Conservation (phyloP, 2,329 filamentous ascomycete species). For the Ophiostoma triangulosporum region DNA sequence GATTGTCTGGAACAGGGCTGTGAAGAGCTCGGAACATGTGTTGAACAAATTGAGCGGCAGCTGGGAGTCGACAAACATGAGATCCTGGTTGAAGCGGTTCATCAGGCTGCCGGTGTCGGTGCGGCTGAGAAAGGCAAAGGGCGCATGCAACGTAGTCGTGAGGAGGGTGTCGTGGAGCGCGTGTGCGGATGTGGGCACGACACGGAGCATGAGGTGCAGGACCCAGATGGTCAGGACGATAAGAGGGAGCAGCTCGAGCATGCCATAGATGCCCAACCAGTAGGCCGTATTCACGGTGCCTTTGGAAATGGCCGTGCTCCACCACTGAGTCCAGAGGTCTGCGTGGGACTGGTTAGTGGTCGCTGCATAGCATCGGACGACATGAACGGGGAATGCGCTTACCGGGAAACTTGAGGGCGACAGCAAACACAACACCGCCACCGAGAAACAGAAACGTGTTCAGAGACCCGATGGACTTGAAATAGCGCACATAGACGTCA, state of each 20-base stretch:
- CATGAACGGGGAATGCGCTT: not conserved
- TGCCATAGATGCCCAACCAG: conserved; percentile 2
- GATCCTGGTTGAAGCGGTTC: conserved; percentile 6
- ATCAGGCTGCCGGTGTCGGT: conserved; percentile 1
- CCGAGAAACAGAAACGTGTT: not conserved
- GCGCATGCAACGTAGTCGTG: not conserved
- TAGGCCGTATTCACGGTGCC: not conserved
- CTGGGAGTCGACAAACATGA: conserved; percentile 5
- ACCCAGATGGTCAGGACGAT: conserved; percentile 1
- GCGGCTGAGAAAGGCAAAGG: conserved; percentile 1
- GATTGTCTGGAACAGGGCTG: not conserved
- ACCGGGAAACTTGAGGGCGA: no score
- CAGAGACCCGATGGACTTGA: not conserved
- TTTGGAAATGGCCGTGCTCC: not conserved
- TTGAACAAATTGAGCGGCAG: conserved; percentile 4
- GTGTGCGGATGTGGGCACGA: not conserved
- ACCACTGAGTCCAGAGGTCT: conserved; percentile 4
- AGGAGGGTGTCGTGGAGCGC: not conserved
- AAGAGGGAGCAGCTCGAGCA: not conserved
- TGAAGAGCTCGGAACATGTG: not conserved
- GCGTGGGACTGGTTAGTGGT: conserved; percentile 1
- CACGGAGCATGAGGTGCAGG: not conserved
- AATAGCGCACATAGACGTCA: not conserved
- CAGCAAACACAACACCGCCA: no score
- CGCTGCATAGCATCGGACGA: not conserved